Percentiles rank a stretch among this genome's conserved stretches.
phyloP scores from a whole-genome alignment of 371 early-diverging fungal species.

The Blastocladiella emersonii region DNA sequence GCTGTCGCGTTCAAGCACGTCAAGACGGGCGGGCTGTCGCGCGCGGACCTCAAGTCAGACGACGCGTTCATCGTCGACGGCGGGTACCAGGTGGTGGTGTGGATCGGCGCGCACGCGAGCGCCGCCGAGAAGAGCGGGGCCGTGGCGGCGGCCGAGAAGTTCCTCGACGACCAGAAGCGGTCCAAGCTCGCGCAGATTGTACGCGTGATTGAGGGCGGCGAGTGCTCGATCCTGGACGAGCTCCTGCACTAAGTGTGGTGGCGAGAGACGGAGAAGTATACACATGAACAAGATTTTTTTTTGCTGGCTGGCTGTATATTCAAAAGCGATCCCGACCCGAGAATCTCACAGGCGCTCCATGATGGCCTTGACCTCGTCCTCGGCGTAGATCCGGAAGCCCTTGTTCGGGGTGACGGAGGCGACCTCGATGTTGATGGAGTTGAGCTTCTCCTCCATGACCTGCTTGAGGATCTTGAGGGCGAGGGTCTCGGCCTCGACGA shows the following conservation, averaged over 20 bases:
- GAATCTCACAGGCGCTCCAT: conserved; percentile 24
- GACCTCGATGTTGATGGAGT: conserved; percentile 85
- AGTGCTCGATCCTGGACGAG: conserved; percentile 36
- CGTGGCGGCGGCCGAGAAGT: conserved; percentile 45
- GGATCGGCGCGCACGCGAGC: conserved; percentile 45
- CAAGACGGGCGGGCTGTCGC: conserved; percentile 29
- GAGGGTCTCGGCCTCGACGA: conserved; percentile 75
- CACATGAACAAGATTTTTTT: no score
- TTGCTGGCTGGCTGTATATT: no score
- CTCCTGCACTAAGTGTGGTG: neutral
- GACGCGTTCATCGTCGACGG: conserved; percentile 49
- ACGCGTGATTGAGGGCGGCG: conserved; percentile 51
- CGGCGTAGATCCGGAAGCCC: conserved; percentile 60
- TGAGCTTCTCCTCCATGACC: conserved; percentile 99
- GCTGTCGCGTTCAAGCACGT: conserved; percentile 21
- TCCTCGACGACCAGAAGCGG: conserved; percentile 31
- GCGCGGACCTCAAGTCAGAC: conserved; percentile 33
- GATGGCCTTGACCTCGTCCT: conserved; percentile 52
- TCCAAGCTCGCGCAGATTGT: conserved; percentile 45
- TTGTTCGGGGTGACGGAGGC: conserved; percentile 72
- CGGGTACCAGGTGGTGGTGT: conserved; percentile 41
- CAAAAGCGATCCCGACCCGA: no score
- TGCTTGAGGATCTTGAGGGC: conserved; percentile 95
- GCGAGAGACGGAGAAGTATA: no score
- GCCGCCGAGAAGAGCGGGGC: conserved; percentile 40